A percentile compares a stretch with the other conserved stretches of the same genome.
These are phyloP conservation scores for Cyclotella choctawhatcheeana DNA, from an alignment of 108 stramenopile genomes.

Conservation along the genomic window DNA sequence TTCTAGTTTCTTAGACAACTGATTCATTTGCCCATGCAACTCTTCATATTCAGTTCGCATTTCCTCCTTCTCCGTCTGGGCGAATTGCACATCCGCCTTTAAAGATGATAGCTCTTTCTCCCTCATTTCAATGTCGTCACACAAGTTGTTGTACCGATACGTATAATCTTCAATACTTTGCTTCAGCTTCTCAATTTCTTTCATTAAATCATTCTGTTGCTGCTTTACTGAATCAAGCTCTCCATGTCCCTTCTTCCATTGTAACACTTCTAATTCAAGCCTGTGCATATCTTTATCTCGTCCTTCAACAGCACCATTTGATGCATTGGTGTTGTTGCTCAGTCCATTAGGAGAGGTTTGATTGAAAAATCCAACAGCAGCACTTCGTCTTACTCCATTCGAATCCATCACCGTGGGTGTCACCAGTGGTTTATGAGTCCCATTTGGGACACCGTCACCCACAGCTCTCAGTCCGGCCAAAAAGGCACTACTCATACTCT, in stretches of 20 bases:
- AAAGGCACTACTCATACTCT: constrained; percentile 19
- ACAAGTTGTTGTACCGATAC: constrained; percentile 5
- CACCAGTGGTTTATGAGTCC: not conserved
- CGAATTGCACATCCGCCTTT: constrained; percentile 28
- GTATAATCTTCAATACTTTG: constrained; percentile 15
- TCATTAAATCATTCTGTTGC: constrained; percentile 3
- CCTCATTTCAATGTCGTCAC: constrained; percentile 24
- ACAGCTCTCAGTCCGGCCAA: constrained; percentile 17
- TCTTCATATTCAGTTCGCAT: constrained; percentile 17
- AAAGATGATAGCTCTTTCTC: constrained; percentile 32
- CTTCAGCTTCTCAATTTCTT: not conserved
- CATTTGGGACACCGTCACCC: constrained; percentile 5
- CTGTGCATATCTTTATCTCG: constrained; percentile 15
- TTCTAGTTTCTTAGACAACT: constrained; percentile 8
- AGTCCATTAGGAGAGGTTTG: constrained; percentile 7
- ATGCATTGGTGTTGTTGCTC: not conserved
- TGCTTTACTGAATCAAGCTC: constrained; percentile 17
- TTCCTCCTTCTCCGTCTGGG: constrained; percentile 27
- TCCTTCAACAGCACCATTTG: constrained; percentile 1
- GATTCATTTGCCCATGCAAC: constrained; percentile 11
- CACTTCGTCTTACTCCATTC: not conserved
- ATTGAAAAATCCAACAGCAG: not conserved
- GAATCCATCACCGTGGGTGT: not conserved
- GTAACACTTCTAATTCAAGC: constrained; percentile 11
- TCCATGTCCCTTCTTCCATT: constrained; percentile 10